Conservation (phyloP, 2,329 filamentous ascomycete genomes). For the Xylaria sp. region DNA sequence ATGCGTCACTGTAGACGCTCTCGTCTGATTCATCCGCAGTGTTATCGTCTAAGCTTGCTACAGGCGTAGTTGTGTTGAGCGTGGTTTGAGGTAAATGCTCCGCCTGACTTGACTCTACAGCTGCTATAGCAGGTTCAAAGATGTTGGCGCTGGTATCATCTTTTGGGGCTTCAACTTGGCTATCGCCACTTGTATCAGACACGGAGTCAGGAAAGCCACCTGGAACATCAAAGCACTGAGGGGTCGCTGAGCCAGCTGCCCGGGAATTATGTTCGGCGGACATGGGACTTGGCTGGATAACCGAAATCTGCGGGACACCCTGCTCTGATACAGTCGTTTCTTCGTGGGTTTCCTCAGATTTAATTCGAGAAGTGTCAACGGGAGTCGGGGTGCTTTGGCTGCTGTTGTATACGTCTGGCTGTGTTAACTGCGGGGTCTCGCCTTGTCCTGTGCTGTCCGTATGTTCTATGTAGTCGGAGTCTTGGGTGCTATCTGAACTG, state of each 20-base stretch:
- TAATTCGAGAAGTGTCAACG: slow-evolving; percentile 36
- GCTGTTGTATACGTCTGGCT: slow-evolving; percentile 39
- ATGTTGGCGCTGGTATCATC: slow-evolving; percentile 31
- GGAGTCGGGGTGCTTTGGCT: slow-evolving; percentile 29
- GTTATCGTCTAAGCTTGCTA: slow-evolving; percentile 52
- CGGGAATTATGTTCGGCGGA: slow-evolving; percentile 35
- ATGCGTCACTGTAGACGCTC: slow-evolving; percentile 78
- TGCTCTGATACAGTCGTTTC: slow-evolving; percentile 14
- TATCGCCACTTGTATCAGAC: slow-evolving; percentile 25
- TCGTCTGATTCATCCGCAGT: slow-evolving; percentile 55
- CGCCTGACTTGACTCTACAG: slow-evolving; percentile 34
- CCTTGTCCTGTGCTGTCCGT: slow-evolving; percentile 33
- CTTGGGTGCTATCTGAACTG: slow-evolving; percentile 66
- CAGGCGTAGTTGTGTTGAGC: slow-evolving; percentile 47
- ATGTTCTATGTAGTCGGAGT: slow-evolving; percentile 55
- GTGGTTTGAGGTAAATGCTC: slow-evolving; percentile 46
- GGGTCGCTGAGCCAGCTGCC: slow-evolving; percentile 28
- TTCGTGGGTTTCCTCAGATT: neutral
- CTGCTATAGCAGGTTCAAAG: slow-evolving; percentile 44
- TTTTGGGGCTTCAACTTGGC: slow-evolving; percentile 12
- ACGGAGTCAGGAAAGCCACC: slow-evolving; percentile 66
- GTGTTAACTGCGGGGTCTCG: slow-evolving; percentile 40
- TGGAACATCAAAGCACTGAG: slow-evolving; percentile 63
- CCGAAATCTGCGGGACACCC: slow-evolving; percentile 57
- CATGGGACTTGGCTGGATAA: slow-evolving; percentile 58